Conservation (phyloP, 345 rosid genomes). For the Hirschfeldia incana region DNA sequence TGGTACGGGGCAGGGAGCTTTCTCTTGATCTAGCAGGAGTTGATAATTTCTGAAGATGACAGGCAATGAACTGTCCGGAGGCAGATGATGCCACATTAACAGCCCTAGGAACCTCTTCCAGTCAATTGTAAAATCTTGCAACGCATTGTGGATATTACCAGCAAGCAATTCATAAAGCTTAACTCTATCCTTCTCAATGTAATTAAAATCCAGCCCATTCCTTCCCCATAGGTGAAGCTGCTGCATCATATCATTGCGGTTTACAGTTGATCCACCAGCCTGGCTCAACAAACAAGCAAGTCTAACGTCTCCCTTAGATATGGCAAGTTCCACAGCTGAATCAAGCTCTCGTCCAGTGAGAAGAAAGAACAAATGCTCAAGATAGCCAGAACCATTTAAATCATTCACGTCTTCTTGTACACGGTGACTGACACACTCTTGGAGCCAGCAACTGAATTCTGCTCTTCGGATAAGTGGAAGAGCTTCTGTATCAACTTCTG, state of each 20-base stretch:
- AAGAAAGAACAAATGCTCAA: constrained; percentile 76
- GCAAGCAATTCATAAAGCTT: constrained; percentile 90
- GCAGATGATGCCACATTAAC: constrained; percentile 88
- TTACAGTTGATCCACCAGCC: constrained; percentile 85
- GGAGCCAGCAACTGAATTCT: constrained; percentile 91
- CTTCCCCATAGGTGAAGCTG: constrained; percentile 88
- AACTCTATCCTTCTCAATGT: constrained; percentile 78
- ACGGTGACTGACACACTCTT: constrained; percentile 86
- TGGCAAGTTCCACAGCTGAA: constrained; percentile 83
- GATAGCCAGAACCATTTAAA: constrained; percentile 70
- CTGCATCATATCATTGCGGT: constrained; percentile 62
- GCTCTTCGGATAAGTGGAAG: constrained; percentile 76
- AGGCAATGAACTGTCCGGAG: constrained; percentile 70
- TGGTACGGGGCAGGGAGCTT: constrained; percentile 85
- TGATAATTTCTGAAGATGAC: constrained; percentile 69
- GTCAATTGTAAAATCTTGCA: constrained; percentile 63
- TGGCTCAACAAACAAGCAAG: constrained; percentile 94
- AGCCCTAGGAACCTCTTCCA: constrained; percentile 97
- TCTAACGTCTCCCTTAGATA: constrained; percentile 90
- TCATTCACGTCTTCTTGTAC: constrained; percentile 87
- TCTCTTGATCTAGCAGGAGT: constrained; percentile 59
- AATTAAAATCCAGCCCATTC: constrained; percentile 87
- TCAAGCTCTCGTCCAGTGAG: constrained; percentile 88
- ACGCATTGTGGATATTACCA: constrained; percentile 73
- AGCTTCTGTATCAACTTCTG: constrained; percentile 44